Evolutionary conservation across 2,329 filamentous ascomycete species (phyloP).

Genomic region (Nemania sp.): DNA sequence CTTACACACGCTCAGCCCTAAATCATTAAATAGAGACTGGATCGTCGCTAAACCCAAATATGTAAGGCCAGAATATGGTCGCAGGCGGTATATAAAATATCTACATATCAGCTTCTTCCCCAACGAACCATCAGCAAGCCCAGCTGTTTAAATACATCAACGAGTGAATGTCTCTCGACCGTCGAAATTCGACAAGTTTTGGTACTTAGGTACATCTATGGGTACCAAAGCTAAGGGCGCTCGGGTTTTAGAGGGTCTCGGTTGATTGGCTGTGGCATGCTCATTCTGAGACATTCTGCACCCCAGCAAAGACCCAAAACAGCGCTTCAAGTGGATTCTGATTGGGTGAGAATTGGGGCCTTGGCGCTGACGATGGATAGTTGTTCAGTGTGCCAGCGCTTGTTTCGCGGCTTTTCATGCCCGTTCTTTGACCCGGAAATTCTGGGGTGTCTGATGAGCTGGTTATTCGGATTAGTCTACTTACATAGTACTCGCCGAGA

Average conservation of each 20-base stretch:
- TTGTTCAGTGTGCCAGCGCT: constrained; percentile 25
- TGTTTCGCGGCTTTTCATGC: constrained; percentile 28
- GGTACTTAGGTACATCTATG: not conserved
- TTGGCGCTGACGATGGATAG: constrained; percentile 21
- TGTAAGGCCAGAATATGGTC: too few species aligned
- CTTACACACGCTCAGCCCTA: too few species aligned
- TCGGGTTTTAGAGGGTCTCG: not conserved
- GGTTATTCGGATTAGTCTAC: not conserved
- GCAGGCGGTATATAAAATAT: too few species aligned
- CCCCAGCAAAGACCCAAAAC: constrained; percentile 34
- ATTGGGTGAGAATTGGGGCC: constrained; percentile 32
- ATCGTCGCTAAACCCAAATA: too few species aligned
- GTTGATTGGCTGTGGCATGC: constrained; percentile 30
- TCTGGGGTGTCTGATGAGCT: not conserved
- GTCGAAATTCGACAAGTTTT: too few species aligned
- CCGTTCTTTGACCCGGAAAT: constrained; percentile 13
- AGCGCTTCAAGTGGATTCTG: constrained; percentile 38
- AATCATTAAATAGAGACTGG: too few species aligned
- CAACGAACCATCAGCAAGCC: too few species aligned
- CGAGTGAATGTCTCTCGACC: too few species aligned
- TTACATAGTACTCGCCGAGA: not conserved
- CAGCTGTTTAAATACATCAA: too few species aligned
- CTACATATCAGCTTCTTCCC: too few species aligned
- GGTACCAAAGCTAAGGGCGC: not conserved
- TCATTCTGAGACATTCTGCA: constrained; percentile 34